A percentile compares a stretch with the other conserved stretches of the same genome.
phyloP scores from a whole-genome alignment of 371 early-diverging fungal species.

The Rhizopus delemar region DNA sequence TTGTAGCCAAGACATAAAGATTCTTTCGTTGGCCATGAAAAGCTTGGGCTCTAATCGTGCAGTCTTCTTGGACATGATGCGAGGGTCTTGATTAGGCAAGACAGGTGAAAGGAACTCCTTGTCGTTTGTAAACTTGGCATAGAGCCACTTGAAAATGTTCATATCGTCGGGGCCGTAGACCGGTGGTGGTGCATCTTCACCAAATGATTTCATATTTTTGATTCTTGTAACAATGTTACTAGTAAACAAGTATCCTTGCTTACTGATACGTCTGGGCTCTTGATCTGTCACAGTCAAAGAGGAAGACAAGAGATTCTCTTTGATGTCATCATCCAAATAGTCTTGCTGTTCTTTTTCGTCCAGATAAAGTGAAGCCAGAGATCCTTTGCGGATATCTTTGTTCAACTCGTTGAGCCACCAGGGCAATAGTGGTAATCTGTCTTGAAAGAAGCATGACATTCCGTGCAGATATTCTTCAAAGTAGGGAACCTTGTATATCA shows the following conservation, averaged over 20 bases:
- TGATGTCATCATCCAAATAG: not conserved
- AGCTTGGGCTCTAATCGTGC: conserved; percentile 91
- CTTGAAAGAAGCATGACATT: conserved; percentile 77
- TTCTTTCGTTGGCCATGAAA: conserved; percentile 98
- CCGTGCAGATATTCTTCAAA: conserved; percentile 98
- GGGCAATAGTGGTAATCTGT: conserved; percentile 82
- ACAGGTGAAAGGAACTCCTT: not conserved
- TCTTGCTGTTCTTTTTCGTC: not conserved
- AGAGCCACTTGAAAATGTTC: conserved; percentile 15
- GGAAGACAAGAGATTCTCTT: not conserved
- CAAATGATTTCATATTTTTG: not conserved
- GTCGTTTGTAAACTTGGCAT: conserved; percentile 9
- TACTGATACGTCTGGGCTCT: no score
- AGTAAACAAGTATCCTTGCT: no score
- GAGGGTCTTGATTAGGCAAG: not conserved
- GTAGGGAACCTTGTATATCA: conserved; percentile 94
- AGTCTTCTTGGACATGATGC: conserved; percentile 43
- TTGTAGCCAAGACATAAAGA: conserved; percentile 89
- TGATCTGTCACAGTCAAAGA: no score
- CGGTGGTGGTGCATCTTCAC: not conserved
- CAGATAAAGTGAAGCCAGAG: not conserved
- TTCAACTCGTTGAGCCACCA: conserved; percentile 93
- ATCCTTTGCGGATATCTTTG: conserved; percentile 63
- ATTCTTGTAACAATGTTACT: conserved; percentile 4
- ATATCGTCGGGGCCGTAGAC: conserved; percentile 1